A percentile compares a stretch with the other conserved stretches of the same genome.
These are phyloP conservation scores for Diaporthe longicolla DNA, from an alignment of 2,329 filamentous ascomycete species.

Conservation along the genomic window DNA sequence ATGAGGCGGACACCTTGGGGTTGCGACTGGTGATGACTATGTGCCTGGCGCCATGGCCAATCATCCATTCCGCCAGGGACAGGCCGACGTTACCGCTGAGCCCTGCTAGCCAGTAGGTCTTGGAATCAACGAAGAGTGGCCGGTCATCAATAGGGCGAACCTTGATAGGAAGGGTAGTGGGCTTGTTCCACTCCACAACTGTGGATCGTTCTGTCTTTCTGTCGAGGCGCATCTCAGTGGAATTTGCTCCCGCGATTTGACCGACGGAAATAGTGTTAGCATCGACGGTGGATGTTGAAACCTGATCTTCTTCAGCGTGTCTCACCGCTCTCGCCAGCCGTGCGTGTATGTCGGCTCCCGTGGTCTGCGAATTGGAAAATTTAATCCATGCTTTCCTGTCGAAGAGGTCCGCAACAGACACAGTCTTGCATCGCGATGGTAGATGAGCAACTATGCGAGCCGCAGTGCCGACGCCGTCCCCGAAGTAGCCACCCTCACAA, in stretches of 20 bases:
- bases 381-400: neutral
- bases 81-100: slow-evolving; percentile 53
- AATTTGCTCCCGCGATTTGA: neutral
- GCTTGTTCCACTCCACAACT: neutral
- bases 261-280: neutral
- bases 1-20: slow-evolving; percentile 50
- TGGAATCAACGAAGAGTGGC: slow-evolving; percentile 39
- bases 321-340: neutral
- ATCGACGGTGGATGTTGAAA: neutral
- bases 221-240: neutral
- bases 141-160: neutral
- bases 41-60: slow-evolving; percentile 53
- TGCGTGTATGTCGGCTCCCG: neutral
- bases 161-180: neutral
- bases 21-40: slow-evolving; percentile 57
- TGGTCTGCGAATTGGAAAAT: rapidly evolving
- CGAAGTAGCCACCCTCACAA: neutral
- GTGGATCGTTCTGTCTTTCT: neutral
- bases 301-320: neutral
- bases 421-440: neutral
- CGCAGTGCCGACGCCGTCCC: neutral
- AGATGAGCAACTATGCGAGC: neutral
- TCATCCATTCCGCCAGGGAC: slow-evolving; percentile 58
- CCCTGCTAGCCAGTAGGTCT: slow-evolving; percentile 53
- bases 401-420: neutral